Evolutionary conservation across 2,329 filamentous ascomycete genomes (phyloP).

Genomic region (Cytospora schulzeri): DNA sequence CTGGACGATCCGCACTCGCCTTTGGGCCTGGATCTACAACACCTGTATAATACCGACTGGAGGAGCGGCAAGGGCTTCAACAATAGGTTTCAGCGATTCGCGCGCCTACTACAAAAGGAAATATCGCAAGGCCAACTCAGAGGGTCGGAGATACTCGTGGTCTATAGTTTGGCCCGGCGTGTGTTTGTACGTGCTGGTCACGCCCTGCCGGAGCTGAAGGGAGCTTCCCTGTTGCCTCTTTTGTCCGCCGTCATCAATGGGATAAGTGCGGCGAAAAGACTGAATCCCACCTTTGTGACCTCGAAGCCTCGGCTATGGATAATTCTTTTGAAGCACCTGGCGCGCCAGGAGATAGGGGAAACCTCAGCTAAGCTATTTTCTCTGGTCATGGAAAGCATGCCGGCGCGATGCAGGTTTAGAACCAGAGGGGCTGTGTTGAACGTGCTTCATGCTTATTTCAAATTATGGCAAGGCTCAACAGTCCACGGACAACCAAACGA

Average conservation of each 20-base stretch:
- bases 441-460: slow-evolving; percentile 20
- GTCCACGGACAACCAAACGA: slow-evolving; percentile 17
- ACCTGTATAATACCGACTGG: slow-evolving; percentile 2
- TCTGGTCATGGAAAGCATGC: slow-evolving; percentile 17
- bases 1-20: neutral
- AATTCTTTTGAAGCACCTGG: slow-evolving; percentile 17
- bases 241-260: slow-evolving; percentile 12
- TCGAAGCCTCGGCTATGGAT: slow-evolving; percentile 11
- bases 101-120: neutral
- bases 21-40: slow-evolving; percentile 32
- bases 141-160: slow-evolving; percentile 17
- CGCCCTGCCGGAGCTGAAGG: neutral
- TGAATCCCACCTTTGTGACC: slow-evolving; percentile 13
- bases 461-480: slow-evolving; percentile 16
- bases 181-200: slow-evolving; percentile 6
- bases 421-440: slow-evolving; percentile 18
- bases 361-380: slow-evolving; percentile 14
- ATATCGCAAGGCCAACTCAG: slow-evolving; percentile 15
- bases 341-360: neutral
- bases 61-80: slow-evolving; percentile 5
- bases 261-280: neutral
- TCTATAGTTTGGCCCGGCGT: slow-evolving; percentile 4
- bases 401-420: neutral
- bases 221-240: neutral
- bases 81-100: neutral